These are phyloP conservation scores for Physcomitrellopsis africana DNA, from an alignment of 225 moss, liverwort and hornwort species.

Conservation along the genomic window DNA sequence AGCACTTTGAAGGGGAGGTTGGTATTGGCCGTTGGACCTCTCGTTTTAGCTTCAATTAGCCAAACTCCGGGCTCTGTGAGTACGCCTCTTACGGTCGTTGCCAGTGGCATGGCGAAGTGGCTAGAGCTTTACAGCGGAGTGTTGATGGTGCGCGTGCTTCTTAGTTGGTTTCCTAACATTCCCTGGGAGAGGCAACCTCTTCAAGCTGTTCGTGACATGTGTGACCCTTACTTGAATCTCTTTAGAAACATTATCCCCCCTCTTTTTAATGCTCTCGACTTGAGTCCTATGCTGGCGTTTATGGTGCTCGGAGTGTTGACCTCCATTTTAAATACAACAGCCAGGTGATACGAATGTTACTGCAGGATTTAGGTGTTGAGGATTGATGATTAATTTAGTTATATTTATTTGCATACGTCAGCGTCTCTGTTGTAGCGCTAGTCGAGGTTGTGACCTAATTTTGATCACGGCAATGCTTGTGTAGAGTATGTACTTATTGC, in stretches of 20 bases:
- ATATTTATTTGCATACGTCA: conserved; percentile 16
- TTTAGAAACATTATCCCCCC: conserved; percentile 98
- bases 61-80: conserved; percentile 81
- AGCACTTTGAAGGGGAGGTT: conserved; percentile 80
- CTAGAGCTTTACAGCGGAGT: conserved; percentile 98
- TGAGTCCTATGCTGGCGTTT: conserved; percentile 98
- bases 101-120: conserved; percentile 99
- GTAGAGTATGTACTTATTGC: conserved; percentile 4
- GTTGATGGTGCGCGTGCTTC: conserved; percentile 94
- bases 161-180: conserved; percentile 99
- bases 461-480: conserved; percentile 14
- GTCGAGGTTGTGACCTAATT: conserved; percentile 22
- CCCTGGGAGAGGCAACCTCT: conserved; percentile 98
- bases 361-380: conserved; percentile 36
- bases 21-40: conserved; percentile 76
- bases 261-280: conserved; percentile 93
- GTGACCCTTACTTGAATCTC: conserved; percentile 96
- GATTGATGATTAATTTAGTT: conserved; percentile 29
- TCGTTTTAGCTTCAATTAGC: conserved; percentile 79
- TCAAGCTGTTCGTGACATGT: conserved; percentile 99
- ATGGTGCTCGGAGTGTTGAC: conserved; percentile 92
- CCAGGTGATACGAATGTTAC: conserved; percentile 45
- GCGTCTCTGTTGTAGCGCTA: not conserved
- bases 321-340: conserved; percentile 90
- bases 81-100: conserved; percentile 97